These are phyloP conservation scores for Hygrophila difformis DNA, from an alignment of 257 asterid species.

Conservation along the genomic window DNA sequence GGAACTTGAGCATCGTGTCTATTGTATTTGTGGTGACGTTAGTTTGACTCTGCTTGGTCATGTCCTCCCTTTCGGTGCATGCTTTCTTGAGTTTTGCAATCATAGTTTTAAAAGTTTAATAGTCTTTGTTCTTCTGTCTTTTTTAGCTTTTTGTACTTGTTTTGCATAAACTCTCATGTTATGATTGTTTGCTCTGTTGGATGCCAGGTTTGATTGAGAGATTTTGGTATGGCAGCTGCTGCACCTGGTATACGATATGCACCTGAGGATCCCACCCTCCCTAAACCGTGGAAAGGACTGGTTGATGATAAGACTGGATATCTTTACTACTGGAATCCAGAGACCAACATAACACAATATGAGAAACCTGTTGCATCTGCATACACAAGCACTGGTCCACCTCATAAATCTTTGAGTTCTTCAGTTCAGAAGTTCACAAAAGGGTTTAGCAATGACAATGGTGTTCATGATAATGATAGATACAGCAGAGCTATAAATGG, in stretches of 20 bases:
- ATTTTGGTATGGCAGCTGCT: slow-evolving; percentile 52
- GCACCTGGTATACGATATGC: slow-evolving; percentile 65
- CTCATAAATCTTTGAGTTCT: slow-evolving; percentile 49
- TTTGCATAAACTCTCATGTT: too few relatives aligned
- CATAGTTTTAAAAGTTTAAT: too few relatives aligned
- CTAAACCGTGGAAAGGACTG: slow-evolving; percentile 92
- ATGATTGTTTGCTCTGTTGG: background rate
- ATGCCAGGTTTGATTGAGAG: slow-evolving; percentile 20
- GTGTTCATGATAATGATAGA: slow-evolving; percentile 27
- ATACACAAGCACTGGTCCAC: slow-evolving; percentile 29
- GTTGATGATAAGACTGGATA: slow-evolving; percentile 85
- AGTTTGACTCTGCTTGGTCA: too few relatives aligned
- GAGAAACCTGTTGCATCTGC: slow-evolving; percentile 61
- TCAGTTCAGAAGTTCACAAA: slow-evolving; percentile 51
- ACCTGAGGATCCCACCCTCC: slow-evolving; percentile 94
- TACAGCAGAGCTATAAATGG: slow-evolving; percentile 38
- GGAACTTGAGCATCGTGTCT: too few relatives aligned
- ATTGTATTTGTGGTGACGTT: too few relatives aligned
- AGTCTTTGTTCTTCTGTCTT: too few relatives aligned
- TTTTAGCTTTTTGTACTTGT: too few relatives aligned
- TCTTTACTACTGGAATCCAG: slow-evolving; percentile 97
- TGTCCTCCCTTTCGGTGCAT: too few relatives aligned
- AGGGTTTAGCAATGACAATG: slow-evolving; percentile 20
- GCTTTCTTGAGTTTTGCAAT: too few relatives aligned
- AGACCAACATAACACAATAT: slow-evolving; percentile 84